Percentiles rank a stretch among this genome's conserved stretches.
Conservation (phyloP, 1,284 basidiomycete species). For the Pascua guehoae region DNA sequence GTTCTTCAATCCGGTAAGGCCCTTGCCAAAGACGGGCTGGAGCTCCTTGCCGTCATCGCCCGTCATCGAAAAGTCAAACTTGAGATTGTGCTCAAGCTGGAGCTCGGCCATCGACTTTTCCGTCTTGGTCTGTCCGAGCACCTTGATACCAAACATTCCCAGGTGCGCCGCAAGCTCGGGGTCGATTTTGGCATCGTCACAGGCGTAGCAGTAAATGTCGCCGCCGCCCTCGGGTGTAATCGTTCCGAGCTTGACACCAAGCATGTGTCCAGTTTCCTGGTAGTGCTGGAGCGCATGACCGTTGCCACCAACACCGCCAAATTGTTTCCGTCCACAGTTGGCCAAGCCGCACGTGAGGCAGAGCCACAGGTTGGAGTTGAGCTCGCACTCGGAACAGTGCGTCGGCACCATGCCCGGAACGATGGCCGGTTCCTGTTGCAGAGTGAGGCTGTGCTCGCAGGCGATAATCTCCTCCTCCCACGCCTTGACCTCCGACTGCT, state of each 20-base stretch:
- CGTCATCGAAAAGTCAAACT: slow-evolving; percentile 90
- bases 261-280: slow-evolving; percentile 68
- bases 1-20: slow-evolving; percentile 84
- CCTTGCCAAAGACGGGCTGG: slow-evolving; percentile 82
- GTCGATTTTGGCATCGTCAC: slow-evolving; percentile 82
- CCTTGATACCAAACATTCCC: slow-evolving; percentile 79
- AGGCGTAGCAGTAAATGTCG: slow-evolving; percentile 91
- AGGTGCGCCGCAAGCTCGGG: slow-evolving; percentile 74
- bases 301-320: slow-evolving; percentile 80
- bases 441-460: slow-evolving; percentile 80
- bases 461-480: slow-evolving; percentile 93
- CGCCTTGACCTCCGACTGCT: slow-evolving; percentile 89
- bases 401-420: slow-evolving; percentile 57
- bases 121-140: slow-evolving; percentile 79
- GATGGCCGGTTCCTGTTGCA: slow-evolving; percentile 61
- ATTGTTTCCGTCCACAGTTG: slow-evolving; percentile 85
- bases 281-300: slow-evolving; percentile 86
- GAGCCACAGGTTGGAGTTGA: slow-evolving; percentile 90
- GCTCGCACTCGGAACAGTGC: slow-evolving; percentile 70
- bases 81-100: slow-evolving; percentile 95
- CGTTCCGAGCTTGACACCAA: slow-evolving; percentile 92
- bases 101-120: slow-evolving; percentile 97
- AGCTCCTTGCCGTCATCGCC: slow-evolving; percentile 85
- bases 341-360: slow-evolving; percentile 93
- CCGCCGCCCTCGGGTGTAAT: slow-evolving; percentile 88